Conservation (phyloP, 2,329 filamentous ascomycete species). For the Hypoxylon sp. region DNA sequence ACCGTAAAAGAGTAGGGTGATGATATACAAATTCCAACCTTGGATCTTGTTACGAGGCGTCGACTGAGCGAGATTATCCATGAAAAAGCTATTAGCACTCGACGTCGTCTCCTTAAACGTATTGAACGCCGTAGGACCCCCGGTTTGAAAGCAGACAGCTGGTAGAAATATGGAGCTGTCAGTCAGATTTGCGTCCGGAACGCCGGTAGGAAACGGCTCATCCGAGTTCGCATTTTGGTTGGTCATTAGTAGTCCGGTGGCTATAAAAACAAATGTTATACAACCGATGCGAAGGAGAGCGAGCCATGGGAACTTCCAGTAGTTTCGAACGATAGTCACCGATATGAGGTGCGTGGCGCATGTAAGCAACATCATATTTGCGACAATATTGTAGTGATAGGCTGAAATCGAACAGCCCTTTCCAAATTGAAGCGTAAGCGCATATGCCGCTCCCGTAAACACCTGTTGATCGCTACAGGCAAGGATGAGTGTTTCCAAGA, state of each 20-base stretch:
- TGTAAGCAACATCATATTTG: conserved; percentile 57
- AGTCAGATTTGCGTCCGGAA: conserved; percentile 47
- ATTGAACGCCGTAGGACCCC: conserved; percentile 6
- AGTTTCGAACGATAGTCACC: conserved; percentile 55
- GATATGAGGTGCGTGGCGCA: conserved; percentile 58
- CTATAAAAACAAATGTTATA: conserved; percentile 52
- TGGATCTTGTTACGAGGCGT: conserved; percentile 47
- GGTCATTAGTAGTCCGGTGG: conserved; percentile 54
- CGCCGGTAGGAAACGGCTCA: conserved; percentile 50
- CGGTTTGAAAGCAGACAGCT: conserved; percentile 54
- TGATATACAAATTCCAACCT: conserved; percentile 49
- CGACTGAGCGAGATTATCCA: conserved; percentile 30
- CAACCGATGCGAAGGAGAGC: conserved; percentile 53
- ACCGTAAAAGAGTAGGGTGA: conserved; percentile 49
- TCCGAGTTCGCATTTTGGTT: conserved; percentile 50
- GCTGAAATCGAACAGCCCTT: conserved; percentile 54
- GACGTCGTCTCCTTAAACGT: conserved; percentile 41
- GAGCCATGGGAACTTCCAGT: conserved; percentile 54
- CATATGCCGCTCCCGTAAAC: conserved; percentile 58
- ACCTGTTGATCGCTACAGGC: conserved; percentile 58
- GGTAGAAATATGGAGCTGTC: conserved; percentile 51
- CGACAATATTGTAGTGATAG: conserved; percentile 58
- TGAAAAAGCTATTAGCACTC: conserved; percentile 41
- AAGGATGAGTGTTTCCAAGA: conserved; percentile 54
- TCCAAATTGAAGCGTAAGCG: conserved; percentile 55